These are phyloP conservation scores for Megacollybia platyphylla DNA, from an alignment of 1,284 basidiomycete genomes.

Conservation along the genomic window DNA sequence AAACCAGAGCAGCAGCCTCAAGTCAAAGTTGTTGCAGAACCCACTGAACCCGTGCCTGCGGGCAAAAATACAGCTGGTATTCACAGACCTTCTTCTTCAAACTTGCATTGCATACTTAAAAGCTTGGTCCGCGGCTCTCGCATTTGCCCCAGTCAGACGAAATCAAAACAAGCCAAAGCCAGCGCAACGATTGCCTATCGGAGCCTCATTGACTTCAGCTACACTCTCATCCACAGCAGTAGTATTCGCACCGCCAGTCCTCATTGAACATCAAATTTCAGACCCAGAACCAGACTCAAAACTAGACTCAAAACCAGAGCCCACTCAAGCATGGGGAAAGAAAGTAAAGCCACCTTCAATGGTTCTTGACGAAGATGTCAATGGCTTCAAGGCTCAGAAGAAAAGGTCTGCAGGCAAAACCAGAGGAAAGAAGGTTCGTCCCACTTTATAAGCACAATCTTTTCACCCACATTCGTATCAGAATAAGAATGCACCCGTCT, in stretches of 20 bases:
- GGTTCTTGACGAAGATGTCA: conserved; percentile 78
- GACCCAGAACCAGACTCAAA: conserved; percentile 14
- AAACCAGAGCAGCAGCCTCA: conserved; percentile 11
- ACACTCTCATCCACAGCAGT: conserved; percentile 57
- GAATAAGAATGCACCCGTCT: conserved; percentile 45
- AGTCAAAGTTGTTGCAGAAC: not conserved
- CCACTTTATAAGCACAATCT: not conserved
- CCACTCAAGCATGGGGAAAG: conserved; percentile 59
- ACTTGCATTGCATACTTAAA: conserved; percentile 16
- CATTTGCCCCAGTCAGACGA: conserved; percentile 68
- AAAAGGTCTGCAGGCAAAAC: conserved; percentile 32
- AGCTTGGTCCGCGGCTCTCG: conserved; percentile 82
- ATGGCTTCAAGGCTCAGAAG: conserved; percentile 58
- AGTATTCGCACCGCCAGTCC: conserved; percentile 56
- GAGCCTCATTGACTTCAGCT: conserved; percentile 34
- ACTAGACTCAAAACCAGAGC: conserved; percentile 9
- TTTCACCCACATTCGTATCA: conserved; percentile 13
- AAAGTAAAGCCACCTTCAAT: conserved; percentile 83
- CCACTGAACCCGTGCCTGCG: conserved; percentile 21
- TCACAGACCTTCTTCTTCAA: conserved; percentile 30
- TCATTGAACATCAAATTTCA: conserved; percentile 25
- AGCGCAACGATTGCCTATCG: conserved; percentile 43
- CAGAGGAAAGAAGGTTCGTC: conserved; percentile 51
- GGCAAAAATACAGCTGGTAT: conserved; percentile 75
- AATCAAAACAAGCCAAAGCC: conserved; percentile 42